Evolutionary conservation across 805 yeast species (phyloP), one percentile per base, ranked within the genome.

Genomic region (Candida ficus): DNA sequence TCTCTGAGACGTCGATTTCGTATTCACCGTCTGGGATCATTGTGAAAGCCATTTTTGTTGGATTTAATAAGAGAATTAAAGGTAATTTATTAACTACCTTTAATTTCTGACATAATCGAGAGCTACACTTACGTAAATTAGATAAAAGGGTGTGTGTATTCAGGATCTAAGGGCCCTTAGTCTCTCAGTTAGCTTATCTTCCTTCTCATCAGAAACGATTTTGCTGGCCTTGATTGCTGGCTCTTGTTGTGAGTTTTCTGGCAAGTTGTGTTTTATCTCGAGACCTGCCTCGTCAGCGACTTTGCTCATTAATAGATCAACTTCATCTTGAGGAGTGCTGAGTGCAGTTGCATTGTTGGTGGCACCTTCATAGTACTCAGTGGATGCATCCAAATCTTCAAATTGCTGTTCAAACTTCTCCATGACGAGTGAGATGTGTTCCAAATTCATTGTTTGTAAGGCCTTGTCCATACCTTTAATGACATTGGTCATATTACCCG

Each of bases 261-360:
- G 71, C 47, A 95, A 76, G 37, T 87, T 83, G 53, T 90, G 97
- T 53, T 82, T 81, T 68, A 90, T 71, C 59, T 93, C 98, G 32
- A 93, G 69, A 3, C 99, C 99, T 1, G 96, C 97, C 59, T 91
- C 98, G 59, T 91, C 98, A 0, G 98, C 98, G 13, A 93, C 90
- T 60, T 86, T 88, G 56, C 73, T 88, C 85, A 91, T 75, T 57
- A 91, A 68, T 45, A 83, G 75, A 57, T 93, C 97, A 27, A 91
- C 99, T 48, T 90, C 93, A 43, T 91, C 98, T 60, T 88, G 96
- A 7, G 97, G 98, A 5, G 95, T 90, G 28, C 84, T 75, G 39
- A 85, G 73, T 0, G 96, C 96, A 54, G 86, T 88, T 39, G 93
- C 87, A 42, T 81, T 85, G 44, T 82, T 81, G 10, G 97, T 89